Percentiles rank a stretch among this genome's conserved stretches.
Evolutionary conservation across 179 eudicot species (phyloP).

Genomic region (Corrigiola litoralis): DNA sequence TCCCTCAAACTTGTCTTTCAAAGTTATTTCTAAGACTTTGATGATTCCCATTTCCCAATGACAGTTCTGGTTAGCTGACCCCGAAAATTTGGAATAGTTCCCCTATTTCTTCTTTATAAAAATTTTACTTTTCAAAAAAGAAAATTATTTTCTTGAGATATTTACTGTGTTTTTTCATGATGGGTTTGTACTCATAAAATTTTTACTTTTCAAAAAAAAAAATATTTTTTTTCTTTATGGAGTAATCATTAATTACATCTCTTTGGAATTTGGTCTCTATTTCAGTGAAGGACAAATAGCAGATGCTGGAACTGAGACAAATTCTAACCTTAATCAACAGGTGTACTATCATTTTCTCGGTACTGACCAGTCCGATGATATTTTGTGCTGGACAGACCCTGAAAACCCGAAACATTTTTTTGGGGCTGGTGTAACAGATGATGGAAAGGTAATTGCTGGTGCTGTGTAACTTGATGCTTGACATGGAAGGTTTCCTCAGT

Average conservation of each 20-base stretch:
- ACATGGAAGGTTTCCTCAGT: neutral
- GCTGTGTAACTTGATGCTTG: constrained; percentile 1
- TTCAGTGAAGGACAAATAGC: constrained; percentile 51
- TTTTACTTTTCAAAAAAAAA: too few species aligned
- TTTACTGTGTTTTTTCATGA: too few species aligned
- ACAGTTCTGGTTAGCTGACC: too few species aligned
- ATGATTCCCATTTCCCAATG: too few species aligned
- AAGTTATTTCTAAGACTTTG: too few species aligned
- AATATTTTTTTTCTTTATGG: too few species aligned
- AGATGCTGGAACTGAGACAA: constrained; percentile 97
- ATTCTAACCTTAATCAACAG: constrained; percentile 73
- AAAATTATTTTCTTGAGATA: too few species aligned
- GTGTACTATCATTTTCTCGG: constrained; percentile 87
- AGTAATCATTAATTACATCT: neutral
- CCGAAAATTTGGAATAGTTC: too few species aligned
- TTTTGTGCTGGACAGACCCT: constrained; percentile 93
- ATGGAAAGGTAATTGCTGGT: constrained; percentile 71
- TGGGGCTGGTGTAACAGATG: constrained; percentile 66
- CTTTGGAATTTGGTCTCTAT: neutral
- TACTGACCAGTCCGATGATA: constrained; percentile 91
- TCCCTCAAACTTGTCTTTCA: too few species aligned
- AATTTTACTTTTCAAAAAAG: too few species aligned
- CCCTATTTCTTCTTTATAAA: too few species aligned
- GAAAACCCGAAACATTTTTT: constrained; percentile 62
- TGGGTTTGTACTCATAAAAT: neutral